Base-by-base conservation (phyloP, 805 yeast genomes). In the Suhomyces kilbournensis region DNA sequence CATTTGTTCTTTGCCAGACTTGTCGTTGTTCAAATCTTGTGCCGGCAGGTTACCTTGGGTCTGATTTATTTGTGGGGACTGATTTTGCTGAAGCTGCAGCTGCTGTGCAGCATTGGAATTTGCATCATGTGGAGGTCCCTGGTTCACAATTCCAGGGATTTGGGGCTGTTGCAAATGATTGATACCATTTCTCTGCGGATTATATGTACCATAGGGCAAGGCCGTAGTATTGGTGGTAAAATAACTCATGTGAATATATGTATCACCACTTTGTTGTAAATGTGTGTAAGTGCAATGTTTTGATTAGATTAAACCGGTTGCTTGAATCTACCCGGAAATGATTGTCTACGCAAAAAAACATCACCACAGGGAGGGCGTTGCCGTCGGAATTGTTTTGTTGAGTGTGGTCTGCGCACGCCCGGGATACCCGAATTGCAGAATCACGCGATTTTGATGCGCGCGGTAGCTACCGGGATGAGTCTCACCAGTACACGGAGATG, bases 171-270 rank as follows among this genome's bases (percentile, higher is more conserved):
- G 51, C 38, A 49, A 25, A 26, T 49, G 52, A 30, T 44, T 26
- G 25, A 49, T 44, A 2, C 19, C 23, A 19, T 43, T 43, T 22
- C 51, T 23, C 20, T 49, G 51, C 10, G 54, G 52, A 46, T 52
- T 52, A 30, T 52, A 52, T 35, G 51, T 48, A 5, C 52, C 54
- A 44, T 52, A 52, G 10, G 52, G 49, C 14, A 48, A 48, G n/a
- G 52, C 52, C 5, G 51, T 48, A 7, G 46, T 42, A 14, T 40
- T 35, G 34, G 47, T 42, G 17, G 54, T 46, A 39, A 43, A 52
- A 47, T 52, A 52, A 30, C 54, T 52, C 54, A 52, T 51, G 39
- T 4, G 30, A 20, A 19, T 38, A 32, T n/a, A n/a, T 28, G 7
- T 12, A 28, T 28, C 35, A n/a, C 35, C 35, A 32, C 44, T 28